Evolutionary conservation across 495 filamentous ascomycete species (phyloP), one percentile per base, ranked within the genome.

Genomic region (Penicillium bovifimosum): DNA sequence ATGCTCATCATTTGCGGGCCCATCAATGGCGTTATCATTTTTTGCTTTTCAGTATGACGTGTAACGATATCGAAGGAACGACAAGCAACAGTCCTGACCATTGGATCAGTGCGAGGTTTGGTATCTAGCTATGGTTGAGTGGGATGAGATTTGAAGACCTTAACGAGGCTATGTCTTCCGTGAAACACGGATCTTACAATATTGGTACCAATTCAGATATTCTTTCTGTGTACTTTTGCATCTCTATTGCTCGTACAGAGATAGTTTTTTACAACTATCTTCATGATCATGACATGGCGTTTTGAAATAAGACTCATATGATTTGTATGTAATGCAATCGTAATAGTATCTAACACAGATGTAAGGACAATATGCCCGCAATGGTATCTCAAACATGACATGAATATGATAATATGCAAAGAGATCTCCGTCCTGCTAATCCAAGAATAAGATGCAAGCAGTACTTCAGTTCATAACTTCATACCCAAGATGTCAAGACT

Each of bases 31-130:
- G 50, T 54, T 43, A 38, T 34, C n/a, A 39, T 50, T 48, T 50
- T 47, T 26, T n/a, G n/a, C 38, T 48, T 51, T 54, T 47, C 32
- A 50, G 47, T 58, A 54, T 56, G 56, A 59, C 43, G 39, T 55
- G 39, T 50, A 28, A 62, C 28, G 53, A 62, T 55, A 56, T 52
- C n/a, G 34, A 33, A 47, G 33, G 36, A 47, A 50, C 51, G 52
- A 41, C 14, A 20, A 49, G 9, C 8, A 32, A 49, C 38, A 45
- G 16, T 14, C 16, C 20, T 27, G 16, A 24, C 18, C 10, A 29
- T 27, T 35, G 16, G 32, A 47, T 26, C 1, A 34, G 43, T 47
- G n/a, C n/a, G 13, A 14, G 20, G 29, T 27, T n/a, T 14, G 42
- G 42, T 43, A 39, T 2, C 35, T 20, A 13, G 28, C 9, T 27